Evolutionary conservation across 495 filamentous ascomycete species (phyloP), one percentile per base, ranked within the genome.

Genomic region (Penicillium argentinense): DNA sequence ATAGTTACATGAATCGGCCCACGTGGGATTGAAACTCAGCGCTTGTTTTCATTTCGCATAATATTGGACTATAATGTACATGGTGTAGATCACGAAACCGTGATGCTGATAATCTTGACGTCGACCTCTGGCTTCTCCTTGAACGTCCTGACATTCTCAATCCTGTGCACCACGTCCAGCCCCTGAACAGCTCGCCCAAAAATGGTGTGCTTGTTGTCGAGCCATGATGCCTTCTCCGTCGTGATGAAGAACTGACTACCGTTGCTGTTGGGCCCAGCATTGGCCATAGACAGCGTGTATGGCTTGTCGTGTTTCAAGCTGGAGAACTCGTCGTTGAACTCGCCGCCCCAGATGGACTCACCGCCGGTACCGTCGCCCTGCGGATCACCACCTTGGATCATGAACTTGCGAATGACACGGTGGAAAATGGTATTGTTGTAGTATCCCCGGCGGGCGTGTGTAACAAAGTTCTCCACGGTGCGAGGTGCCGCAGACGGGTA

Each of bases 371-470:
- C 93, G 58, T 99, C 92, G 9, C 93, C 93, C 2, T 96, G 68
- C 0, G 95, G 95, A 62, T 99, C 93, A 27, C 93, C 93, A 39
- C 91, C 68, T 49, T 85, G 81, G 45, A 99, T 96, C 93, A 99
- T 99, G 71, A 99, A 99, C 62, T 97, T 97, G 48, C 86, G 82
- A 59, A 99, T 97, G 5, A 99, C 86, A 13, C 93, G 85, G 67
- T 99, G 93, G 76, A 99, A 99, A 52, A 96, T 91, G 9, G 91
- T 91, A 64, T 88, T 87, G 68, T 97, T 96, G 74, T 97, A 99
- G 68, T 97, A 97, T 2, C 89, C 89, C 41, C 80, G 81, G 42
- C 84, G 86, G 2, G 89, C 79, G 51, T 97, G 93, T 0, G 90
- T 95, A 38, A 91, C 88, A 61, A 99, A 99, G 68, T 99, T 99